Conservation (phyloP, 2,329 filamentous ascomycete genomes). For the Exophiala xenobiotica region DNA sequence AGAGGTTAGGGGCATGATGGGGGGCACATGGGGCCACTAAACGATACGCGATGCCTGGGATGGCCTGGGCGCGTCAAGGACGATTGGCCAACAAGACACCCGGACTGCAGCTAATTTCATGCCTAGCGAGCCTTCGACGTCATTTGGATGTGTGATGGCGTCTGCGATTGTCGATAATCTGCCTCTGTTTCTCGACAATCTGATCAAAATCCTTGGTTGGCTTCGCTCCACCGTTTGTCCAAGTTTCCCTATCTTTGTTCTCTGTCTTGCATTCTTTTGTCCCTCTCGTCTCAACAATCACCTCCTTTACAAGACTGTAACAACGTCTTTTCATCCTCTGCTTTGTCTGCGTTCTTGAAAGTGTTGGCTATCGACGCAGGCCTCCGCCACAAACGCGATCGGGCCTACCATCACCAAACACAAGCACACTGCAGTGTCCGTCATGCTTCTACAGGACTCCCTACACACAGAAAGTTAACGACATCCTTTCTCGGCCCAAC, state of each 20-base stretch:
- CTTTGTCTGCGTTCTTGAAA: neutral
- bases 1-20: neutral
- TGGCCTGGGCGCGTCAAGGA: neutral
- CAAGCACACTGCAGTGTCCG: no score
- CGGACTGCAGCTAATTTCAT: neutral
- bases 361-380: neutral
- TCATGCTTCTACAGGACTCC: constrained; percentile 13
- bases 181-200: neutral
- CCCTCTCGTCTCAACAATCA: neutral
- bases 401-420: neutral
- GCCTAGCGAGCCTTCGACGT: neutral
- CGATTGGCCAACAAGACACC: neutral
- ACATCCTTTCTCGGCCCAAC: neutral
- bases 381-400: no score
- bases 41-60: constrained; percentile 4
- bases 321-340: neutral
- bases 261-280: constrained; percentile 1
- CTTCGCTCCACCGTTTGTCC: constrained; percentile 2
- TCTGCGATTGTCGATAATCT: neutral
- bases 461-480: neutral
- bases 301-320: neutral
- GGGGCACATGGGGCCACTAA: no score
- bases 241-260: neutral
- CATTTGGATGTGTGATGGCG: neutral
- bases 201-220: neutral